Base-by-base conservation (phyloP, 345 rosid species). In the Lepidium africanum region DNA sequence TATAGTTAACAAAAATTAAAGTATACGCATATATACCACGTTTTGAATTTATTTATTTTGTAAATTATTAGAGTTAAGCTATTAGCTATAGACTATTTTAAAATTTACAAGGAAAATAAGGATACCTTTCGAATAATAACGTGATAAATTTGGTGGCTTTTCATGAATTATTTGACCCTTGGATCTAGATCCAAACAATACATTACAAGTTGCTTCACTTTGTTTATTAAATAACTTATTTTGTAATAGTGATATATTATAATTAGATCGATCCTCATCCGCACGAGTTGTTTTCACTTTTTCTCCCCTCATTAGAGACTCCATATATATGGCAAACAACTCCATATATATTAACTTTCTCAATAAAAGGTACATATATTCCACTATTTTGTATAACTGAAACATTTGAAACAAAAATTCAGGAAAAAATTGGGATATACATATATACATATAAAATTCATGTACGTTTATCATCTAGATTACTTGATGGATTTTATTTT, bases 261-360 rank as follows among this genome's bases (percentile, higher is more conserved):
- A 30, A 30, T 15, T 27, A 60, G 4, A 41, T 40, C 47, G 50
- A 71, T 43, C 53, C 63, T 58, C 54, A 54, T 54, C 75, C 69
- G 33, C 70, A 53, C 70, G 49, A 71, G 57, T 71, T 14, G 63
- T 71, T 62, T 71, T 71, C 76, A 43, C 38, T 43, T 21, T 51
- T 15, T 59, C 11, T 57, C 42, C 35, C 42, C 33, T 38, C 50
- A 42, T 14, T 5, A 27, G 9, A 10, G n/a, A 10, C 21, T 60
- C 33, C 11, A 40, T 7, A 58, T 33, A 19, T 15, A 54, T 16
- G n/a, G n/a, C n/a, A n/a, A n/a, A n/a, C n/a, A n/a, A n/a, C n/a
- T 21, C 33, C 11, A 40, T 7, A 58, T 35, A 19, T 15, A 55
- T 17, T 52, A 11, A 16, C 8, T 16, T 55, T 37, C 40, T 14